phyloP scores from a whole-genome alignment of 129 eudicot genomes.

The Ambrosia trifida region DNA sequence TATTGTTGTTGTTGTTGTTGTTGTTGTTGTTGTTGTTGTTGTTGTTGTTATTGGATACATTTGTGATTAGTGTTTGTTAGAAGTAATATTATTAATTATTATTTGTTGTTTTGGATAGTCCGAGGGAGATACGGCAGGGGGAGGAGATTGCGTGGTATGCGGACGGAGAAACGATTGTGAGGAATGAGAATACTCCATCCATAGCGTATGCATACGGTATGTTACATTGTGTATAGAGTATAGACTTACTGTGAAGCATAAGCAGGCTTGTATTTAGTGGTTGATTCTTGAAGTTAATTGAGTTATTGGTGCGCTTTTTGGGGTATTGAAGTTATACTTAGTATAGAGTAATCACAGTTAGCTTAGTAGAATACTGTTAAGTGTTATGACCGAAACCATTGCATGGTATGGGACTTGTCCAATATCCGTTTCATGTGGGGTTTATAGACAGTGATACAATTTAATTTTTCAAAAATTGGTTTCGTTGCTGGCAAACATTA shows the following conservation, averaged over 20 bases:
- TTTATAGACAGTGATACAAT: too few relatives aligned
- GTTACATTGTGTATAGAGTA: background rate
- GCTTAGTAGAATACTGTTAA: too few relatives aligned
- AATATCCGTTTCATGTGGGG: too few relatives aligned
- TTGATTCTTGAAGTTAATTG: slow-evolving; percentile 19
- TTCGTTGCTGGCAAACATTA: slow-evolving; percentile 23
- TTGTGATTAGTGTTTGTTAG: slow-evolving; percentile 4
- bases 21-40: too few relatives aligned
- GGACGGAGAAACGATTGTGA: slow-evolving; percentile 90
- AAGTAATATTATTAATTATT: background rate
- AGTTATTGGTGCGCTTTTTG: slow-evolving; percentile 15
- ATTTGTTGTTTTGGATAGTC: slow-evolving; percentile 48
- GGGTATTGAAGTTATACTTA: slow-evolving; percentile 14
- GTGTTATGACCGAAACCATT: too few relatives aligned
- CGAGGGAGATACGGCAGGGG: slow-evolving; percentile 91
- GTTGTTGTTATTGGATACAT: background rate
- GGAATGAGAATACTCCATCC: slow-evolving; percentile 75
- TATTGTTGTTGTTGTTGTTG: too few relatives aligned
- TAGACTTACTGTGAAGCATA: slow-evolving; percentile 7
- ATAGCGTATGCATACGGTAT: slow-evolving; percentile 98
- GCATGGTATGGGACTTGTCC: too few relatives aligned
- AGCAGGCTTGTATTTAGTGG: background rate
- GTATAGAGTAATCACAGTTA: background rate
- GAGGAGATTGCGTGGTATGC: slow-evolving; percentile 99
- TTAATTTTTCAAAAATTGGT: too few relatives aligned